A percentile compares a stretch with the other conserved stretches of the same genome.
These are phyloP conservation scores for Fonsecaea nubica DNA, from an alignment of 2,329 filamentous ascomycete genomes.

Conservation along the genomic window DNA sequence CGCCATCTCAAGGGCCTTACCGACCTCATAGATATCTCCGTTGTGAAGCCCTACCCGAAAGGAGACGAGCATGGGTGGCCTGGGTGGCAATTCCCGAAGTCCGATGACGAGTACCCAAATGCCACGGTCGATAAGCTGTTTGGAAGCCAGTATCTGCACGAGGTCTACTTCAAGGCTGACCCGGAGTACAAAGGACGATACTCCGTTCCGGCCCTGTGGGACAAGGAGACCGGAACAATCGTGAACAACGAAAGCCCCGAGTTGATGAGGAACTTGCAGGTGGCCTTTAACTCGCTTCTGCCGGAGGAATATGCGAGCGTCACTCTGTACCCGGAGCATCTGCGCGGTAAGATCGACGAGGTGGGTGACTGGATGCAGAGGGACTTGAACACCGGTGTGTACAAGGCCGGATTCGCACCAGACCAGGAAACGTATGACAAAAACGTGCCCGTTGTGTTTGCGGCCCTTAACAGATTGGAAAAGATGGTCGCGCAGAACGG, in stretches of 20 bases:
- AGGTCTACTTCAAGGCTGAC: constrained; percentile 68
- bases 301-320: constrained; percentile 51
- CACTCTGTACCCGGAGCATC: constrained; percentile 60
- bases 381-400: constrained; percentile 66
- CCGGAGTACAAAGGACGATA: constrained; percentile 66
- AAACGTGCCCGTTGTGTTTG: constrained; percentile 63
- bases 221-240: constrained; percentile 61
- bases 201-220: constrained; percentile 68
- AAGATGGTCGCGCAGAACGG: constrained; percentile 53
- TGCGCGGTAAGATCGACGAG: constrained; percentile 59
- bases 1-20: constrained; percentile 65
- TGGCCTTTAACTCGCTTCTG: constrained; percentile 60
- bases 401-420: constrained; percentile 66
- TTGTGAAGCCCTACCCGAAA: constrained; percentile 72
- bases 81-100: constrained; percentile 65
- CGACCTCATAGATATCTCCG: constrained; percentile 59
- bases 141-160: constrained; percentile 63
- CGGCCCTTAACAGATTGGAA: constrained; percentile 66
- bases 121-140: constrained; percentile 68
- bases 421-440: constrained; percentile 63
- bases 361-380: constrained; percentile 62
- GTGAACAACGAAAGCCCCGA: constrained; percentile 69
- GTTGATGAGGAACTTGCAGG: constrained; percentile 64
- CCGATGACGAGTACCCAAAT: constrained; percentile 61
- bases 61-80: constrained; percentile 68